Percentiles rank a stretch among this genome's conserved stretches.
These are phyloP conservation scores for Colletotrichum sansevieriae DNA, from an alignment of 2,329 filamentous ascomycete genomes.

Conservation along the genomic window DNA sequence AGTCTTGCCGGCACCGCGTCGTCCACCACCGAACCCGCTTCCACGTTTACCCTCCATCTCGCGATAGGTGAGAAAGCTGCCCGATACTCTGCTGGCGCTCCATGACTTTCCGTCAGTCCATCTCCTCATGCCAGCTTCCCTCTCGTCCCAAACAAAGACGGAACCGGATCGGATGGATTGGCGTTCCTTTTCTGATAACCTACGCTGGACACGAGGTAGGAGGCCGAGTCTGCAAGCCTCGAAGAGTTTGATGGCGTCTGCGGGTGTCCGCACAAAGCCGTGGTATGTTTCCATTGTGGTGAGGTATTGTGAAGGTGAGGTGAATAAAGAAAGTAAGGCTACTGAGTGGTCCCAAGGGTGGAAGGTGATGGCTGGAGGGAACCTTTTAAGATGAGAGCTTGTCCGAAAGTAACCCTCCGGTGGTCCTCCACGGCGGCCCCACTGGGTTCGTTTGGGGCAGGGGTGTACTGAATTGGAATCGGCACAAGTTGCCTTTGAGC, in stretches of 20 bases:
- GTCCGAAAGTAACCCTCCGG: constrained; percentile 32
- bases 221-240: constrained; percentile 93
- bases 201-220: constrained; percentile 89
- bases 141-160: constrained; percentile 99
- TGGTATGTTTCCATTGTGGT: constrained; percentile 94
- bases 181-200: constrained; percentile 95
- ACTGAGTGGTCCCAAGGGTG: neutral
- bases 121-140: constrained; percentile 96
- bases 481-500: constrained; percentile 34
- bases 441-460: constrained; percentile 36
- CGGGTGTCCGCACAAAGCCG: constrained; percentile 94
- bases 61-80: constrained; percentile 96
- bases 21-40: constrained; percentile 74
- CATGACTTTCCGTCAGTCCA: constrained; percentile 99
- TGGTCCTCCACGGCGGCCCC: constrained; percentile 37
- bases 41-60: constrained; percentile 99
- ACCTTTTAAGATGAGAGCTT: constrained; percentile 29
- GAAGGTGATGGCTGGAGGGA: constrained; percentile 19
- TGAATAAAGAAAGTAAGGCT: constrained; percentile 31
- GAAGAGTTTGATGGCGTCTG: constrained; percentile 98
- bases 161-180: constrained; percentile 97
- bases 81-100: constrained; percentile 97
- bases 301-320: constrained; percentile 31
- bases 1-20: constrained; percentile 77
- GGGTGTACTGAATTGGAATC: constrained; percentile 31